These are phyloP conservation scores for Saccharum hybrid DNA, from an alignment of 202 grass and related monocot genomes.

Conservation along the genomic window DNA sequence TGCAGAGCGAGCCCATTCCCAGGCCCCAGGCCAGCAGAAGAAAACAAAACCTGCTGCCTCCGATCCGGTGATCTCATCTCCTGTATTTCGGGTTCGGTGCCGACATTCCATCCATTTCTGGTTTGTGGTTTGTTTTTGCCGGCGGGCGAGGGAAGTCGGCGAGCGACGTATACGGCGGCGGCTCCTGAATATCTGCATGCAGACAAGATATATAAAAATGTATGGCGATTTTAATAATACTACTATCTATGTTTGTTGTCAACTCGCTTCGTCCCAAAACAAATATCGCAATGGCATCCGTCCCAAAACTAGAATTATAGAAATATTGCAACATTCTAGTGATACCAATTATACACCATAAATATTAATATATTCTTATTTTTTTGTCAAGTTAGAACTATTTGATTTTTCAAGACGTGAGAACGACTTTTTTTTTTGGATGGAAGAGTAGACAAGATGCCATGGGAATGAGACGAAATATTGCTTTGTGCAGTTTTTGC, in stretches of 20 bases:
- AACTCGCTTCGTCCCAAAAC: no score
- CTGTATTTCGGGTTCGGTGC: constrained; percentile 8
- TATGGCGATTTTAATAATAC: not conserved
- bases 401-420: no score
- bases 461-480: no score
- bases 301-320: no score
- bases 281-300: no score
- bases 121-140: not conserved
- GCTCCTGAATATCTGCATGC: not conserved
- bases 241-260: no score
- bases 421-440: no score
- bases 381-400: no score
- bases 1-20: not conserved
- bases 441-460: no score
- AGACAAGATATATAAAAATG: not conserved
- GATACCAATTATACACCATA: no score
- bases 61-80: constrained; percentile 32
- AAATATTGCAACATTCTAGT: no score
- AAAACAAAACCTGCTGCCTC: constrained; percentile 8
- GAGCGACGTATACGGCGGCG: not conserved
- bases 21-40: not conserved
- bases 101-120: constrained; percentile 21
- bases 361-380: no score
- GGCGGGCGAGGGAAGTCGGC: not conserved
- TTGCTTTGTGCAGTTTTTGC: not conserved